Conservation (phyloP, 176 grass and related monocot species). For the Rhipidocladum racemiflorum region DNA sequence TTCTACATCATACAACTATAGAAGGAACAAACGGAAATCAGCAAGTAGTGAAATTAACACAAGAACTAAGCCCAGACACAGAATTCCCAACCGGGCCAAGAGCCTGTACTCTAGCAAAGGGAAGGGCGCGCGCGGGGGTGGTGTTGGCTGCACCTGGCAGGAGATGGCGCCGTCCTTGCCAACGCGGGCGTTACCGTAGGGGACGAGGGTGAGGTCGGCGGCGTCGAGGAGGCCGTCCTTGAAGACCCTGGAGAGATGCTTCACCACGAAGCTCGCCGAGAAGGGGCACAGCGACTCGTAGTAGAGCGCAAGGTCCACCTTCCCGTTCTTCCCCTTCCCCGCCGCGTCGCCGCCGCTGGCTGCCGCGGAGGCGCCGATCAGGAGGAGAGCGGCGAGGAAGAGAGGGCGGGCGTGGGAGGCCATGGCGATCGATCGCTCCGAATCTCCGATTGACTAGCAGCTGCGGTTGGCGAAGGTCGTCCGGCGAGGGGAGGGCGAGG, state of each 20-base stretch:
- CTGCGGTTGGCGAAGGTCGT: neutral
- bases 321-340: constrained; percentile 7
- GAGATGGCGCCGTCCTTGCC: constrained; percentile 8
- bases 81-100: neutral
- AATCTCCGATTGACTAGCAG: neutral
- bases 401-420: neutral
- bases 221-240: constrained; percentile 35
- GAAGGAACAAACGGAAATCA: neutral
- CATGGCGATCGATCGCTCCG: neutral
- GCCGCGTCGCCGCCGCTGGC: neutral
- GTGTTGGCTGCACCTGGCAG: constrained; percentile 36
- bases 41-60: neutral
- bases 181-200: constrained; percentile 56
- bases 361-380: neutral
- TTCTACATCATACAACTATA: neutral
- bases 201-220: constrained; percentile 32
- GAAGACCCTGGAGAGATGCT: constrained; percentile 38
- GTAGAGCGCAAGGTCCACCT: constrained; percentile 46
- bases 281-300: constrained; percentile 58
- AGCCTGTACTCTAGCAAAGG: neutral
- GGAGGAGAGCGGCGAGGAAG: neutral
- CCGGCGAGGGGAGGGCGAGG: neutral
- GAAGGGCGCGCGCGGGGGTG: neutral
- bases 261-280: constrained; percentile 48
- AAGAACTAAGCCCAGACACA: neutral